These are phyloP conservation scores for Alternaria sp. DNA, from an alignment of 2,329 filamentous ascomycete species.

Conservation along the genomic window DNA sequence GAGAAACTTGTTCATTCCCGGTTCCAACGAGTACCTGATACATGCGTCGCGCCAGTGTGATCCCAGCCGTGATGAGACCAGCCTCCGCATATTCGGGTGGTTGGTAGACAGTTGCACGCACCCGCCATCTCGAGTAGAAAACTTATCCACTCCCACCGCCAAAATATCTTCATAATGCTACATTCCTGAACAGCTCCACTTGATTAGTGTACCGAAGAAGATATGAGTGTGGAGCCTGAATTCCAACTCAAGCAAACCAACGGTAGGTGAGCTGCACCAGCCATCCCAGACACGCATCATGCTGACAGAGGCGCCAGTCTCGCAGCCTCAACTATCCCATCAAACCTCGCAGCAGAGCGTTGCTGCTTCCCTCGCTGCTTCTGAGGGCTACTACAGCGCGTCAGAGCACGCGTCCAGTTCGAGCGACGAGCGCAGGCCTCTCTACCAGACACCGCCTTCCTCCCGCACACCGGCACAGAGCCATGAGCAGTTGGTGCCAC, in stretches of 20 bases:
- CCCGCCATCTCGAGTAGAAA: conserved; percentile 39
- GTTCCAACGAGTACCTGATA: conserved; percentile 5
- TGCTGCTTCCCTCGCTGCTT: conserved; percentile 56
- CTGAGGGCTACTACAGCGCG: conserved; percentile 59
- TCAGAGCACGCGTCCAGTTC: conserved; percentile 49
- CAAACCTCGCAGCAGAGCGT: conserved; percentile 54
- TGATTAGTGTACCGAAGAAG: conserved; percentile 35
- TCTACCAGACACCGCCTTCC: conserved; percentile 46
- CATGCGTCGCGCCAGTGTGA: conserved; percentile 33
- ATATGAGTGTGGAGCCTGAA: conserved; percentile 46
- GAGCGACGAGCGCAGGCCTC: conserved; percentile 39
- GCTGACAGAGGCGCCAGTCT: conserved; percentile 41
- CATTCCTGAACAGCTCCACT: conserved; percentile 36
- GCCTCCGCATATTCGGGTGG: conserved; percentile 28
- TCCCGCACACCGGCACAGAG: conserved; percentile 44
- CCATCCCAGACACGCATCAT: conserved; percentile 4
- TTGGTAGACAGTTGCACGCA: conserved; percentile 14
- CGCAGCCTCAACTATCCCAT: conserved; percentile 49
- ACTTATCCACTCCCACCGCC: conserved; percentile 23
- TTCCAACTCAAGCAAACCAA: conserved; percentile 52
- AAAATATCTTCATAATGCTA: conserved; percentile 27
- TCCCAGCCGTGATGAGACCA: conserved; percentile 29
- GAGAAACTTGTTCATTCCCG: conserved; percentile 8
- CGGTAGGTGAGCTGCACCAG: conserved; percentile 41
- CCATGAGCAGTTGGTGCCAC: conserved; percentile 45